Evolutionary conservation across 768 basidiomycete species (phyloP), one percentile per base, ranked within the genome.

Genomic region (Xerocomellus chrysenteron): DNA sequence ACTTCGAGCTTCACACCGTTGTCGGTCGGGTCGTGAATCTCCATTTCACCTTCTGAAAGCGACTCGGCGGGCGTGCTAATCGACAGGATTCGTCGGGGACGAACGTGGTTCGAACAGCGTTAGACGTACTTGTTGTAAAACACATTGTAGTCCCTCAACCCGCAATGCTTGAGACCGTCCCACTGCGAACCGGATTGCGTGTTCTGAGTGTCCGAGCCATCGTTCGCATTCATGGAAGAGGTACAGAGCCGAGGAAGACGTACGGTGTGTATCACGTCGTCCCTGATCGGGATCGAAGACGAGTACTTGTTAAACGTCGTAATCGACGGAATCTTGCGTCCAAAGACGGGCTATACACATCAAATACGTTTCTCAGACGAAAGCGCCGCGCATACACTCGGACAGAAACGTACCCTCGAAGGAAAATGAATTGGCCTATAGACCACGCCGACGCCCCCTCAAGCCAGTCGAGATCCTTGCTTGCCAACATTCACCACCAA

Each of bases 171-270:
- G 65, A 87, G 53, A 9, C 86, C 85, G 60, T 88, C 86, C 86
- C 86, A 87, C 61, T 88, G 86, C 5, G 84, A 78, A 10, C 86
- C 84, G 0, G 85, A 85, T 71, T 88, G 87, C 0, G 86, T 85
- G 59, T 88, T 87, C 86, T 87, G 41, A 26, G 35, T 9, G 19
- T 0, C 8, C 28, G 24, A 12, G 30, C 24, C 36, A 14, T 5
- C 30, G 17, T 28, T 32, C 13, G 19, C 40, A 26, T 28, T 16
- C 28, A 26, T 6, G 11, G 17, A n/a, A 33, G 32, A 17, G 14
- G 19, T 3, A 43, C n/a, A 14, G 14, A 28, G 17, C 12, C 9
- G 14, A n/a, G 5, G 42, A 24, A 16, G 12, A 56, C 60, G 32
- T 55, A 84, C 83, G 16, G 85, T 83, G 64, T 86, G 78, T 43